Evolutionary conservation across 1,284 basidiomycete genomes (phyloP).

Genomic region (Naganishia albida): DNA sequence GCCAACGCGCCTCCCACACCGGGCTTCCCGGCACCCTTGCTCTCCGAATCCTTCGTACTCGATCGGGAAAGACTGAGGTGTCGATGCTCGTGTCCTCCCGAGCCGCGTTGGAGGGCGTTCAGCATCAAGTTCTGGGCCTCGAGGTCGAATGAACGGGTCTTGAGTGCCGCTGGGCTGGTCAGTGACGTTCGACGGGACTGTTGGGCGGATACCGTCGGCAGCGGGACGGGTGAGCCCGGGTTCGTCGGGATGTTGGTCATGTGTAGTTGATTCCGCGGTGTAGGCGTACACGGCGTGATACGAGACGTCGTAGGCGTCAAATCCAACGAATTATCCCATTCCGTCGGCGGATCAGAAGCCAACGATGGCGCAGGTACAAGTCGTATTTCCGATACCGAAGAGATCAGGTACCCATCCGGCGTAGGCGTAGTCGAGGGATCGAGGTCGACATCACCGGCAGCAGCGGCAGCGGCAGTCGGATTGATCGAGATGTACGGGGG

Average conservation of each 20-base stretch:
- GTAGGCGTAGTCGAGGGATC: constrained; percentile 3
- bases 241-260: not conserved
- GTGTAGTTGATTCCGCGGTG: not conserved
- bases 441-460: not conserved
- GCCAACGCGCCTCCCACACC: constrained; percentile 42
- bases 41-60: constrained; percentile 31
- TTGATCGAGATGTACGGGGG: constrained; percentile 3
- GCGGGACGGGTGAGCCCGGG: not conserved
- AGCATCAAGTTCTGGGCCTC: constrained; percentile 43
- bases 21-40: constrained; percentile 28
- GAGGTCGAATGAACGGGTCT: constrained; percentile 25
- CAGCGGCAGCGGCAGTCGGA: too few relatives aligned
- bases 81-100: constrained; percentile 19
- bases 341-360: not conserved
- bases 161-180: not conserved
- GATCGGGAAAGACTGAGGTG: constrained; percentile 28
- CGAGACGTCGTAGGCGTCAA: constrained; percentile 6
- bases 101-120: constrained; percentile 42
- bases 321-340: not conserved
- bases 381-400: not conserved
- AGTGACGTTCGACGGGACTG: constrained; percentile 7
- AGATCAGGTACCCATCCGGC: not conserved
- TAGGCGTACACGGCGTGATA: not conserved
- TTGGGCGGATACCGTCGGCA: not conserved
- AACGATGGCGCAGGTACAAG: constrained; percentile 14